phyloP scores from a whole-genome alignment of 164 flowering plant genomes.

The Nymphaea thermarum region DNA sequence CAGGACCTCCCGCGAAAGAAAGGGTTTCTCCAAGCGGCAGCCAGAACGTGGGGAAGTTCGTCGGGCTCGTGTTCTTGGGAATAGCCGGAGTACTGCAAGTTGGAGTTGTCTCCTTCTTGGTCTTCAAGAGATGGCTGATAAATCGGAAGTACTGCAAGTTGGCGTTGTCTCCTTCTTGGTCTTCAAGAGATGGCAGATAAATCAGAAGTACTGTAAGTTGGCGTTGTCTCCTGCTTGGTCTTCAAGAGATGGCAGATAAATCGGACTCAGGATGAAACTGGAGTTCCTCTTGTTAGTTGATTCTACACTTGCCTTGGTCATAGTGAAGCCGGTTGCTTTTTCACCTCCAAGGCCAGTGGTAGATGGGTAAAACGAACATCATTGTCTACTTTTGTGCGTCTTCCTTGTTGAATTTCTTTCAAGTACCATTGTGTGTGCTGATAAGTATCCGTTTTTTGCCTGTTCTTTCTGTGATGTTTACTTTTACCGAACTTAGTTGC shows the following conservation, averaged over 20 bases:
- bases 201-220: slow-evolving; percentile 1
- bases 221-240: slow-evolving; percentile 5
- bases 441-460: too few relatives aligned
- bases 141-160: slow-evolving; percentile 19
- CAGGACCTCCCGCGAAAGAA: neutral
- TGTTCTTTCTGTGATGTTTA: too few relatives aligned
- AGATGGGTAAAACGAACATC: neutral
- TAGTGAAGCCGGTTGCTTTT: neutral
- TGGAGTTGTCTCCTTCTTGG: slow-evolving; percentile 13
- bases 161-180: slow-evolving; percentile 15
- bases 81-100: slow-evolving; percentile 18
- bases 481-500: too few relatives aligned
- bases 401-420: neutral
- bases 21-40: neutral
- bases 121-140: too few relatives aligned
- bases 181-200: slow-evolving; percentile 16
- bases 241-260: slow-evolving; percentile 17
- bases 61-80: slow-evolving; percentile 21
- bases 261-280: slow-evolving; percentile 1
- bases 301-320: neutral
- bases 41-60: slow-evolving; percentile 14
- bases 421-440: too few relatives aligned
- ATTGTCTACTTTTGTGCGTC: neutral
- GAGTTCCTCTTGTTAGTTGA: neutral
- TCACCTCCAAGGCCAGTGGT: neutral